These are phyloP conservation scores for Aspergillus hiratsukae DNA, from an alignment of 2,329 filamentous ascomycete genomes.

Conservation along the genomic window DNA sequence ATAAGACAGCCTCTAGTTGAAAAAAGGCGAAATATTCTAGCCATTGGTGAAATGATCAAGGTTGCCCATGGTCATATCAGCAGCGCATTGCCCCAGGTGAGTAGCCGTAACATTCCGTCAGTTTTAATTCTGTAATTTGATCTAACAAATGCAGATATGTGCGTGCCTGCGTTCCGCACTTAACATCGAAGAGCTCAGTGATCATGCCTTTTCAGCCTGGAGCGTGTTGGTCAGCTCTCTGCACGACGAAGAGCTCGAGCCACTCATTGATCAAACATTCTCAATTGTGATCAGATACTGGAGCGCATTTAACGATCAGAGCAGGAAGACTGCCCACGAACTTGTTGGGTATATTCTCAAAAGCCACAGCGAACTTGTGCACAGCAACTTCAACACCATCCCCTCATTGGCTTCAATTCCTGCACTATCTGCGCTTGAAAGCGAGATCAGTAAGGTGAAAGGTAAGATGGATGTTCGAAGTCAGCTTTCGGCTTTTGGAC, in stretches of 20 bases:
- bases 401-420: constrained; percentile 72
- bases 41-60: constrained; percentile 81
- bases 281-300: constrained; percentile 82
- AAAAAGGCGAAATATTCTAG: constrained; percentile 71
- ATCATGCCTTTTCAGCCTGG: constrained; percentile 81
- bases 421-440: constrained; percentile 64
- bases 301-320: constrained; percentile 59
- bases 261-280: constrained; percentile 82
- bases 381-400: constrained; percentile 66
- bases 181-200: constrained; percentile 66
- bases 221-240: constrained; percentile 69
- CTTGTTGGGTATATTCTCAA: constrained; percentile 63
- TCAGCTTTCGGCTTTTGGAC: constrained; percentile 65
- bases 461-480: constrained; percentile 61
- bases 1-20: constrained; percentile 58
- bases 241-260: constrained; percentile 71
- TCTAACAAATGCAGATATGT: constrained; percentile 60
- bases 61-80: constrained; percentile 69
- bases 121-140: constrained; percentile 6
- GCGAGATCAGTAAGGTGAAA: constrained; percentile 61
- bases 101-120: constrained; percentile 16
- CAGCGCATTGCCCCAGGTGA: constrained; percentile 78
- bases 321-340: constrained; percentile 56
- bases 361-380: constrained; percentile 58
- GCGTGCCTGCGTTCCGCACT: constrained; percentile 88